Conservation (phyloP, 257 asterid genomes). For the Nicotiana tomentosiformis region DNA sequence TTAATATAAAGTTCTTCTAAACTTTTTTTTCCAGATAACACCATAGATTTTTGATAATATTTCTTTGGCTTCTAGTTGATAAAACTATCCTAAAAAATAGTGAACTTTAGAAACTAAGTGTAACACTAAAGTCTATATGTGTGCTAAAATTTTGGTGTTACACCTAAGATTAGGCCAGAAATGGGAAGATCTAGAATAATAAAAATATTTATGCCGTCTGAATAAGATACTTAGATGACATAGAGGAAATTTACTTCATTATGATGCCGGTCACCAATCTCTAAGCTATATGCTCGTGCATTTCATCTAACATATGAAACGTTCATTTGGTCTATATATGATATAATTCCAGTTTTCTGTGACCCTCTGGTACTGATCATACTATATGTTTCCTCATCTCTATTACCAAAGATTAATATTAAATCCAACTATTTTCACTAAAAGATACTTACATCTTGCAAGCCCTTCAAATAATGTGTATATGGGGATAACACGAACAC, state of each 20-base stretch:
- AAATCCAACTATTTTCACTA: not conserved
- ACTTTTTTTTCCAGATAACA: not conserved
- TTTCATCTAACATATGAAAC: no score
- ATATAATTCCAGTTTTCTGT: no score
- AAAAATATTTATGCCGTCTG: not conserved
- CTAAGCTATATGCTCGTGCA: no score
- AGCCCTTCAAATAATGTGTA: not conserved
- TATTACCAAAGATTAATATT: not conserved
- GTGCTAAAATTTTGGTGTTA: not conserved
- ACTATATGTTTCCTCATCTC: not conserved
- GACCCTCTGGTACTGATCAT: not conserved
- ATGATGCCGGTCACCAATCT: no score
- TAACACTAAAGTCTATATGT: not conserved
- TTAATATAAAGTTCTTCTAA: not conserved
- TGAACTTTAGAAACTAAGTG: not conserved
- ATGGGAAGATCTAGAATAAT: not conserved
- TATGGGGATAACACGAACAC: not conserved
- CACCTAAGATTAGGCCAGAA: not conserved
- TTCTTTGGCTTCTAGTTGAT: not conserved
- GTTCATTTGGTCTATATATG: no score
- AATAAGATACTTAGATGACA: not conserved
- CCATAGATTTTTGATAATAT: not conserved
- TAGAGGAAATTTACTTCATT: no score
- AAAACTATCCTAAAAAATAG: not conserved
- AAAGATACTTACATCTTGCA: not conserved